These are phyloP conservation scores for Wickerhamomyces canadensis DNA, from an alignment of 805 yeast species.

Conservation along the genomic window DNA sequence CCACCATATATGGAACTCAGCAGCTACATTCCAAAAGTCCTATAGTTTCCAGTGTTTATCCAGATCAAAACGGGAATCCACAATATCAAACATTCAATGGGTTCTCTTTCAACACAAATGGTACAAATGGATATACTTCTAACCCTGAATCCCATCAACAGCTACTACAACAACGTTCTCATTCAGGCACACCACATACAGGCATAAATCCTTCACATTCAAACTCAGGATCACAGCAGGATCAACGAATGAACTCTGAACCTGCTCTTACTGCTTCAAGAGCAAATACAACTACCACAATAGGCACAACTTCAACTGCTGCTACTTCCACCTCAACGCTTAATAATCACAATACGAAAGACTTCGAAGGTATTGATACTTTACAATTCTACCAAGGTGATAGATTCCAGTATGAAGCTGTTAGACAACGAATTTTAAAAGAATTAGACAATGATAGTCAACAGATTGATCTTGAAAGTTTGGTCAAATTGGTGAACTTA, in stretches of 20 bases:
- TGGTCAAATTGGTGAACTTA: slow-evolving; percentile 15
- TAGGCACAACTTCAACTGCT: too few species aligned
- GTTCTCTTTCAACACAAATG: not conserved
- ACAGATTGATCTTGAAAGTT: slow-evolving; percentile 4
- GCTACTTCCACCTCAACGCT: too few species aligned
- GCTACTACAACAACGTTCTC: not conserved
- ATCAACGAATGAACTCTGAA: too few species aligned
- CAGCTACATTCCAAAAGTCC: not conserved
- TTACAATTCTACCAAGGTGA: slow-evolving; percentile 16
- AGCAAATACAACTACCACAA: too few species aligned
- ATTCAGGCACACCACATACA: slow-evolving; percentile 1
- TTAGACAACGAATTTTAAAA: slow-evolving; percentile 11
- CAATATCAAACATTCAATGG: not conserved
- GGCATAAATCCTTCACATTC: too few species aligned
- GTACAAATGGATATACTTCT: too few species aligned
- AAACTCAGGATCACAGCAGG: too few species aligned
- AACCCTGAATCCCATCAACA: too few species aligned
- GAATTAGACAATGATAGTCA: slow-evolving; percentile 16
- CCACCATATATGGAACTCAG: too few species aligned
- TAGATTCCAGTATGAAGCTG: slow-evolving; percentile 18
- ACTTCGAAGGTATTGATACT: too few species aligned
- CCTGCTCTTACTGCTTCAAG: too few species aligned
- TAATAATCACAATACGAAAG: too few species aligned
- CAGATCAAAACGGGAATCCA: not conserved
- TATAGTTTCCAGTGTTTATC: not conserved